These are phyloP conservation scores for Trypanosoma brucei DNA, from an alignment of 208 protist species.

Conservation along the genomic window DNA sequence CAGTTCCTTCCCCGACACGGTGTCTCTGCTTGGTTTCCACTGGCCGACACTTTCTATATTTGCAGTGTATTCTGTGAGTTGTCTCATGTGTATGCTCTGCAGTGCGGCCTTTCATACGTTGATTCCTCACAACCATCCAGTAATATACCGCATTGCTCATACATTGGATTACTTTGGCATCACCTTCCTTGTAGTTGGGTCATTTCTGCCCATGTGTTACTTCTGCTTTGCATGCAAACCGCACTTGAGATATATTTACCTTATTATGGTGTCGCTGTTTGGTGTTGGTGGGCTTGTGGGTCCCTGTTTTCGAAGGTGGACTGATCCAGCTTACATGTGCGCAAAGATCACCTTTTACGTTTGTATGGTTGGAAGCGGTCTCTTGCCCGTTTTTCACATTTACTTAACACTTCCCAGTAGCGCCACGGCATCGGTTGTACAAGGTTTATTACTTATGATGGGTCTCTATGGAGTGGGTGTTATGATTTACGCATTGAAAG, in stretches of 20 bases:
- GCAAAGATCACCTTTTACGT: slow-evolving; percentile 73
- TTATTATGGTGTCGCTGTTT: slow-evolving; percentile 67
- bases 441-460: slow-evolving; percentile 33
- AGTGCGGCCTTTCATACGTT: slow-evolving; percentile 74
- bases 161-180: slow-evolving; percentile 85
- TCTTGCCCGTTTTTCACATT: slow-evolving; percentile 67
- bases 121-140: slow-evolving; percentile 52
- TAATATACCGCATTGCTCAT: slow-evolving; percentile 55
- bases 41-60: slow-evolving; percentile 48
- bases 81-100: slow-evolving; percentile 72
- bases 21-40: slow-evolving; percentile 3
- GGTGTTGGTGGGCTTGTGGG: slow-evolving; percentile 66
- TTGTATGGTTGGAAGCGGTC: slow-evolving; percentile 60
- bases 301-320: slow-evolving; percentile 75
- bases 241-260: slow-evolving; percentile 57
- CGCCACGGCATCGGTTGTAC: slow-evolving; percentile 35
- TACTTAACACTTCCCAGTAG: slow-evolving; percentile 36
- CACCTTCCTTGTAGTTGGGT: slow-evolving; percentile 72
- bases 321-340: slow-evolving; percentile 41
- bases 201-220: slow-evolving; percentile 81
- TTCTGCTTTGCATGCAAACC: slow-evolving; percentile 73
- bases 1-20: neutral
- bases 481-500: slow-evolving; percentile 38
- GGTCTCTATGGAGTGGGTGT: slow-evolving; percentile 39
- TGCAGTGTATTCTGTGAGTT: slow-evolving; percentile 62